Evolutionary conservation across 129 eudicot genomes (phyloP).

Genomic region (Saposhnikovia divaricata): DNA sequence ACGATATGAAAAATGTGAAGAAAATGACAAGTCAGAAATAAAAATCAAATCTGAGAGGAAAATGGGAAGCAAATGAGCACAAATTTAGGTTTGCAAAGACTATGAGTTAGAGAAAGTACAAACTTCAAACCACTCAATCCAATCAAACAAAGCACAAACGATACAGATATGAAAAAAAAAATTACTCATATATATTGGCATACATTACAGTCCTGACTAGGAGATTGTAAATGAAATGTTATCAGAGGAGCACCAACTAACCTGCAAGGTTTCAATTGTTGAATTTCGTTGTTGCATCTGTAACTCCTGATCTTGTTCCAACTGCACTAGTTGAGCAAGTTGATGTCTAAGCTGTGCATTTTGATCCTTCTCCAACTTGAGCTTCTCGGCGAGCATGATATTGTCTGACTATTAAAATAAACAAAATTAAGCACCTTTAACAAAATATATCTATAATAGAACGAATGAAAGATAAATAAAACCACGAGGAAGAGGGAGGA

Average conservation of each 20-base stretch:
- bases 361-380: conserved; percentile 73
- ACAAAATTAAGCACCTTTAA: conserved; percentile 9
- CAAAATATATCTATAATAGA: neutral
- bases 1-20: neutral
- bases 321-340: conserved; percentile 58
- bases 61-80: no score
- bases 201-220: neutral
- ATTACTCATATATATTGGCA: neutral
- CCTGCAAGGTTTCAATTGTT: conserved; percentile 78
- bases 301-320: conserved; percentile 68
- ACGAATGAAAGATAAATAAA: neutral
- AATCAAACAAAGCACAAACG: neutral
- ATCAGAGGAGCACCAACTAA: conserved; percentile 14
- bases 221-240: neutral
- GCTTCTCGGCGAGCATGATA: conserved; percentile 70
- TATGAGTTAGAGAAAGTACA: neutral
- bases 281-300: conserved; percentile 72
- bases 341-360: conserved; percentile 67
- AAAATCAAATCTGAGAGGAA: neutral
- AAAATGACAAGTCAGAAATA: neutral
- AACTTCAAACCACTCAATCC: neutral
- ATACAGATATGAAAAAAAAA: neutral
- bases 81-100: neutral
- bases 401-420: conserved; percentile 58
- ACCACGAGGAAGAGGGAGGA: neutral